A percentile compares a stretch with the other conserved stretches of the same genome.
These are phyloP conservation scores for Apium graveolens DNA, from an alignment of 129 eudicot species.

Conservation along the genomic window DNA sequence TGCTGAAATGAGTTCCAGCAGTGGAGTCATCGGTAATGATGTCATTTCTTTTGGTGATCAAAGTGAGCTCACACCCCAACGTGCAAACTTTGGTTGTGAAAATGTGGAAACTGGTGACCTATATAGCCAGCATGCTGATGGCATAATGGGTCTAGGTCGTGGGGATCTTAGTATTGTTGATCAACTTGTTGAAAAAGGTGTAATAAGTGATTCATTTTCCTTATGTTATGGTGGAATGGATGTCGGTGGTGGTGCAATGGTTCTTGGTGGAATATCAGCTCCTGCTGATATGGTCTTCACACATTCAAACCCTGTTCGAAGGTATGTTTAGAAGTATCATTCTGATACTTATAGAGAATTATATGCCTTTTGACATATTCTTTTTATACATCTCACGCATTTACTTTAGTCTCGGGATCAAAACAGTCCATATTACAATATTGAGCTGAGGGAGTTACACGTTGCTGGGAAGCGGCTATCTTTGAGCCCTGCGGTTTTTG, in stretches of 20 bases:
- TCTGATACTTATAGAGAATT: slow-evolving; percentile 14
- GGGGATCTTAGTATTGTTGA: slow-evolving; percentile 91
- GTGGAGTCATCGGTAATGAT: slow-evolving; percentile 92
- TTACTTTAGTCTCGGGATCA: slow-evolving; percentile 99
- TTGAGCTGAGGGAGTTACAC: slow-evolving; percentile 88
- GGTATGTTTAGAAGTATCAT: slow-evolving; percentile 51
- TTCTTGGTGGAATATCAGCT: slow-evolving; percentile 80
- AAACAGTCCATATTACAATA: slow-evolving; percentile 99
- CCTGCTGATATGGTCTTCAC: slow-evolving; percentile 76
- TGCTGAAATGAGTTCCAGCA: slow-evolving; percentile 99
- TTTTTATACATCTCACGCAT: slow-evolving; percentile 89
- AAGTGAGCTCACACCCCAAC: slow-evolving; percentile 88
- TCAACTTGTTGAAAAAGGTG: slow-evolving; percentile 85
- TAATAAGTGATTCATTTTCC: slow-evolving; percentile 88
- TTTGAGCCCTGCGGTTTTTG: slow-evolving; percentile 54
- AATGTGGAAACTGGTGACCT: slow-evolving; percentile 90
- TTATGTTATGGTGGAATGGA: slow-evolving; percentile 98
- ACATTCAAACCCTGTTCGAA: slow-evolving; percentile 81
- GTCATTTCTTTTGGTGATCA: slow-evolving; percentile 80
- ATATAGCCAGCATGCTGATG: slow-evolving; percentile 95
- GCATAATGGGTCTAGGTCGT: slow-evolving; percentile 98
- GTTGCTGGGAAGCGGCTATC: slow-evolving; percentile 89
- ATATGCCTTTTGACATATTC: slow-evolving; percentile 52
- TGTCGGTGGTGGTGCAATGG: slow-evolving; percentile 98
- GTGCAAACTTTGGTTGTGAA: slow-evolving; percentile 92